Evolutionary conservation across 768 basidiomycete species (phyloP).

Genomic region (Phlebiopsis gigantea): DNA sequence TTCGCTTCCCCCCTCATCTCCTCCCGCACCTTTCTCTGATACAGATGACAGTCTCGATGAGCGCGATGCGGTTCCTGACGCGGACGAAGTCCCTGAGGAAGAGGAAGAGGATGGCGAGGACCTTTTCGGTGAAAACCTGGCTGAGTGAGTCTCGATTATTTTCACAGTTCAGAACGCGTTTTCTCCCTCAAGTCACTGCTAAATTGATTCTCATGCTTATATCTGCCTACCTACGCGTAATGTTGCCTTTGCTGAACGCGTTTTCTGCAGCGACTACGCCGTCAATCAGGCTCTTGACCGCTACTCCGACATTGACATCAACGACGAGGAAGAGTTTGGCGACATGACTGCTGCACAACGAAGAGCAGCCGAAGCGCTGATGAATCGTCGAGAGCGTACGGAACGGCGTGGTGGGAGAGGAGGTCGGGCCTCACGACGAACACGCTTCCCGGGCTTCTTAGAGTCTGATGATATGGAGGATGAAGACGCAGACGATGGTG

Average conservation of each 20-base stretch:
- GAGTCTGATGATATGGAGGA: slow-evolving; percentile 78
- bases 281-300: slow-evolving; percentile 75
- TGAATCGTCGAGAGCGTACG: slow-evolving; percentile 82
- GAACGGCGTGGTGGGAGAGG: slow-evolving; percentile 65
- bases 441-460: slow-evolving; percentile 83
- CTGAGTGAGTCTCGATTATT: slow-evolving; percentile 46
- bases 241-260: background rate
- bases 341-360: slow-evolving; percentile 66
- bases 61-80: slow-evolving; percentile 58
- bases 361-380: slow-evolving; percentile 78
- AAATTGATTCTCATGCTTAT: background rate
- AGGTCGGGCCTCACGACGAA: slow-evolving; percentile 69
- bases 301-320: slow-evolving; percentile 83
- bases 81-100: slow-evolving; percentile 75
- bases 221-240: background rate
- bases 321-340: slow-evolving; percentile 72
- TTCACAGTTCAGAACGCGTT: background rate
- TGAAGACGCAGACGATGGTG: slow-evolving; percentile 57
- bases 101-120: slow-evolving; percentile 86
- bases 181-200: background rate
- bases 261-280: slow-evolving; percentile 63
- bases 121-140: slow-evolving; percentile 77
- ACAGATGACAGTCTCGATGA: slow-evolving; percentile 42
- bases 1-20: slow-evolving; percentile 59
- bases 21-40: slow-evolving; percentile 45